Percentiles rank a stretch among this genome's conserved stretches.
Evolutionary conservation across 768 basidiomycete genomes (phyloP).

Genomic region (Boletus rufocinnamomeus): DNA sequence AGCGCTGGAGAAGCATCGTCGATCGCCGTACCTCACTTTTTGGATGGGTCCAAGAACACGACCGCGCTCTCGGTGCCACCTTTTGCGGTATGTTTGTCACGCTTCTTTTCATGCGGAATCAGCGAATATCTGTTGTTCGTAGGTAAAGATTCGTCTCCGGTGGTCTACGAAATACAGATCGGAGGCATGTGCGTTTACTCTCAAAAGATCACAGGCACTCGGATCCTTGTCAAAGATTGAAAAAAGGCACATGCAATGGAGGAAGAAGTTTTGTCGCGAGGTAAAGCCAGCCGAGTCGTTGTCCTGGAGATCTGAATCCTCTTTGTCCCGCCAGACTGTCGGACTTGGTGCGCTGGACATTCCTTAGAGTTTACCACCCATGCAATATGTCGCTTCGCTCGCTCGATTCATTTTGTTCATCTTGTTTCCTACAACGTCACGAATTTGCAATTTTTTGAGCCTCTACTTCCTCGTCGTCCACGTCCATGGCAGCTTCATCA

Average conservation of each 20-base stretch:
- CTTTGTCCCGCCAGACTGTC: slow-evolving; percentile 16
- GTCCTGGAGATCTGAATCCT: slow-evolving; percentile 1
- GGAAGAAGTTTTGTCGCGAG: slow-evolving; percentile 56
- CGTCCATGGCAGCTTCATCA: slow-evolving; percentile 43
- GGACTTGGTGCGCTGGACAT: slow-evolving; percentile 19
- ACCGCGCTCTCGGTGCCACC: slow-evolving; percentile 17
- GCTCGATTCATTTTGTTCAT: neutral
- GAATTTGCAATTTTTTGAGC: slow-evolving; percentile 28
- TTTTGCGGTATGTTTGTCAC: slow-evolving; percentile 20
- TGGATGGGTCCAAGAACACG: slow-evolving; percentile 8
- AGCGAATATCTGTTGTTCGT: neutral
- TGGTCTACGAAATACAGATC: slow-evolving; percentile 49
- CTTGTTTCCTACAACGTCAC: slow-evolving; percentile 9
- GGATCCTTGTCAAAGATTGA: slow-evolving; percentile 37
- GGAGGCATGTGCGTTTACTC: slow-evolving; percentile 54
- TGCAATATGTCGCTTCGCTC: neutral
- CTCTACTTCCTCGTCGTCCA: slow-evolving; percentile 59
- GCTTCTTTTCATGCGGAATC: neutral
- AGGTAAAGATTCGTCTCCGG: slow-evolving; percentile 46
- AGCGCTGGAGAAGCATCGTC: slow-evolving; percentile 44
- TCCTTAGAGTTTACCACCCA: slow-evolving; percentile 6
- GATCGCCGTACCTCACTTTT: slow-evolving; percentile 15
- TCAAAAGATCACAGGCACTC: slow-evolving; percentile 41
- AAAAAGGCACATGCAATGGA: slow-evolving; percentile 52
- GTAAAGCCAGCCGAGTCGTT: slow-evolving; percentile 25